Conservation (phyloP, 1,139 yeast genomes). For the Sporopachydermia cereana region DNA sequence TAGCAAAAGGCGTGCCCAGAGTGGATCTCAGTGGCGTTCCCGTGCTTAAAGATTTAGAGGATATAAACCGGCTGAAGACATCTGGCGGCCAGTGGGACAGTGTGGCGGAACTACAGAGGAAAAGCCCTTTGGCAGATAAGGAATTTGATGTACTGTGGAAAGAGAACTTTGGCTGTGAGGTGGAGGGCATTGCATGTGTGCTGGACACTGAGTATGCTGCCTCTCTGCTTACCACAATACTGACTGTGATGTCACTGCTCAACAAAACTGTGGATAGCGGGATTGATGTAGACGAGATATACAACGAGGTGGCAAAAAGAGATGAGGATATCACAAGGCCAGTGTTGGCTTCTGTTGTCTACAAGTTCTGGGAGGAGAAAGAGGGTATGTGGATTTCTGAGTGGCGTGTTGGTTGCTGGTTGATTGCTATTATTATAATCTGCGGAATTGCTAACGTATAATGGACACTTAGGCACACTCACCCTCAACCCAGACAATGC, state of each 20-base stretch:
- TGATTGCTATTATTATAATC: too few relatives aligned
- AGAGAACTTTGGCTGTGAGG: constrained; percentile 43
- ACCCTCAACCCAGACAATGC: constrained; percentile 11
- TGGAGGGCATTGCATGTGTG: constrained; percentile 30
- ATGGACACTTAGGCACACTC: not conserved
- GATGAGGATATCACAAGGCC: not conserved
- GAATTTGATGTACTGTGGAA: constrained; percentile 48
- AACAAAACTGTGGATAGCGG: constrained; percentile 19
- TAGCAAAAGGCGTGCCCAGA: constrained; percentile 11
- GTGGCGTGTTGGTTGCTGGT: too few relatives aligned
- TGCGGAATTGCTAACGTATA: too few relatives aligned
- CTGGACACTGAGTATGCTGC: constrained; percentile 13
- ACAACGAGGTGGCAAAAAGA: constrained; percentile 12
- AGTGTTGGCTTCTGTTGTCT: not conserved
- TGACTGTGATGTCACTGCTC: constrained; percentile 9
- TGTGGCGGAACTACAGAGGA: constrained; percentile 29
- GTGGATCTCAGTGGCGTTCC: constrained; percentile 39
- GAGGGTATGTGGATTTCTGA: too few relatives aligned
- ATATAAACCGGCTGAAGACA: not conserved
- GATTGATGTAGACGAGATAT: constrained; percentile 15
- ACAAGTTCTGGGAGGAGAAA: constrained; percentile 7
- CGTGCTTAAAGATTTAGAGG: constrained; percentile 29
- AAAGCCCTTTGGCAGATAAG: constrained; percentile 42
- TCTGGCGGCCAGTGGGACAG: constrained; percentile 15
- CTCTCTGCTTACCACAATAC: not conserved